Conservation (phyloP, 2,329 filamentous ascomycete species). For the Tolypocladium inflatum region DNA sequence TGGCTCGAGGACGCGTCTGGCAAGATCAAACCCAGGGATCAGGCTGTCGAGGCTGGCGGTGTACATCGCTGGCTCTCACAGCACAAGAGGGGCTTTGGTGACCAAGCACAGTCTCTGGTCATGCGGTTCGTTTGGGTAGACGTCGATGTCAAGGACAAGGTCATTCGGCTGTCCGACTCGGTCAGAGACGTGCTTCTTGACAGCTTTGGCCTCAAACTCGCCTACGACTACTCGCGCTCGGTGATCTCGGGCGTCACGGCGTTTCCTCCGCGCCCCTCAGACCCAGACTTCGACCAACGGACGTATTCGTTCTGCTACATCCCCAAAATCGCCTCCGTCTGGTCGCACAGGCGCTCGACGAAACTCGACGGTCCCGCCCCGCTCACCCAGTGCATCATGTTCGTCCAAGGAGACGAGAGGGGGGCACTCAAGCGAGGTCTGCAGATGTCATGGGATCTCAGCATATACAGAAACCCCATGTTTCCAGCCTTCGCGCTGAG, state of each 20-base stretch:
- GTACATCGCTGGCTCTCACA: constrained; percentile 13
- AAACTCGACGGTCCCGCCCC: constrained; percentile 1
- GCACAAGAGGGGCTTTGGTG: constrained; percentile 6
- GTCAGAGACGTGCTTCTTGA: constrained; percentile 11
- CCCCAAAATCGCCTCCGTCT: constrained; percentile 27
- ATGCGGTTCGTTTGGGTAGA: constrained; percentile 18
- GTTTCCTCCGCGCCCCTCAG: constrained; percentile 8
- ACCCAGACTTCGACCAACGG: constrained; percentile 5
- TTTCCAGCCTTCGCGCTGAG: constrained; percentile 24
- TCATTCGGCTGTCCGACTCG: constrained; percentile 14
- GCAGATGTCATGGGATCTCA: constrained; percentile 16
- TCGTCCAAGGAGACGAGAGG: constrained; percentile 16
- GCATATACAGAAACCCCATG: constrained; percentile 19
- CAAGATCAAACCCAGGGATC: constrained; percentile 5
- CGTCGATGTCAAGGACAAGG: constrained; percentile 11
- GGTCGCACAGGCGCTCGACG: constrained; percentile 18
- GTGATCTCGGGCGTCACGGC: constrained; percentile 22
- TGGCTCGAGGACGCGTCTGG: constrained; percentile 14
- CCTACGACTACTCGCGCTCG: constrained; percentile 22
- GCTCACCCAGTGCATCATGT: constrained; percentile 21
- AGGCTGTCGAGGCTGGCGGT: constrained; percentile 3
- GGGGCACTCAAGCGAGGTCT: constrained; percentile 13
- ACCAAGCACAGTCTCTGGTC: constrained; percentile 13
- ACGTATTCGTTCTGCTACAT: constrained; percentile 24
- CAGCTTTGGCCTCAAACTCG: constrained; percentile 18